Base-by-base conservation (phyloP, 2,329 filamentous ascomycete genomes). In the Colletotrichum siamense region DNA sequence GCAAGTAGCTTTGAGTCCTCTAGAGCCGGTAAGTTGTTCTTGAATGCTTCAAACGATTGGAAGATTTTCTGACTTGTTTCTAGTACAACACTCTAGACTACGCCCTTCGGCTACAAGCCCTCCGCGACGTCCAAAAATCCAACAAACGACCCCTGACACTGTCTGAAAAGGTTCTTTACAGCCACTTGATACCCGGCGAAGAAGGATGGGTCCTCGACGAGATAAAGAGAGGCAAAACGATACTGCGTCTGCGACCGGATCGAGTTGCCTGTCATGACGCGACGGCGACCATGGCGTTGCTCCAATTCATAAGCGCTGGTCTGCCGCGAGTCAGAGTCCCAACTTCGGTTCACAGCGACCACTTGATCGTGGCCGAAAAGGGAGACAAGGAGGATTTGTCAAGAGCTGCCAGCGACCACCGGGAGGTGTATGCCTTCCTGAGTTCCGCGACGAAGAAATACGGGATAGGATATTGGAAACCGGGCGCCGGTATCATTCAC, bases 391-490 rank as follows among this genome's bases (percentile, higher is more conserved):
- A 80, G 26, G 83, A 85, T 64, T 73, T 83, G 57, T 52, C 74
- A 22, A 80, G 82, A 8, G 82, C 80, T 12, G 73, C 75, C 10
- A 74, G 69, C 13, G 81, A 84, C n/a, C 81, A 85, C 67, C 73
- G 78, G 16, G 85, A 87, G 49, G 85, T 86, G 0, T 86, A 86
- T 69, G 81, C 82, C 0, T 87, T 87, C 49, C 76, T 86, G 6
- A 82, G 81, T 65, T 85, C 82, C 49, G 83, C 84, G 0, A 84
- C 85, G 10, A 85, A 85, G 76, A 88, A 88, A 76, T 89, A 89
- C 30, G 86, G 86, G 1, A 88, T 89, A 65, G 83, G 83, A 1
- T 85, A 83, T 59, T 86, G 84, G 84, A 85, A 84, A 30, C 80
- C 82, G 16, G 83, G 82, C 3, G 83, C 83, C 0, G 83, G 83